Base-by-base conservation (phyloP, 345 rosid genomes). In the Citrus trifoliata region DNA sequence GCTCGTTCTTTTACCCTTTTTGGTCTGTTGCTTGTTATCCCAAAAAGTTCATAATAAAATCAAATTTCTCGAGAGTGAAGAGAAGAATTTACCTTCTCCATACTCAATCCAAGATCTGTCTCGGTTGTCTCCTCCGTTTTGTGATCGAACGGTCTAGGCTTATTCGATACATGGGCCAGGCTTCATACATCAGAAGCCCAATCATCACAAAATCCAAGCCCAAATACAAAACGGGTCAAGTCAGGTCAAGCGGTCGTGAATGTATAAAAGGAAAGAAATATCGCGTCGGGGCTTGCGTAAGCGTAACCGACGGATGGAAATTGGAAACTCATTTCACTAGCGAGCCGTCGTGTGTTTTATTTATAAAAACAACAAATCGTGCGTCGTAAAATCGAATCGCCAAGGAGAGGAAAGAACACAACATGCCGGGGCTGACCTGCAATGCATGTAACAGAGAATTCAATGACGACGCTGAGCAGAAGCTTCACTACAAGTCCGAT, bases 371-470 rank as follows among this genome's bases (percentile, higher is more conserved):
- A n/a, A n/a, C n/a, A n/a, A n/a, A n/a, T n/a, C n/a, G n/a, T n/a
- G n/a, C n/a, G n/a, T n/a, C 5, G 10, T 4, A 37, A 22, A n/a
- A 66, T 4, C n/a, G n/a, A 33, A 35, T 35, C 28, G 22, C 7
- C 21, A 3, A 24, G 67, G 56, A 53, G 61, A 46, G 48, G 64
- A 69, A 21, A 32, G 12, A 60, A 33, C 1, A 16, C 48, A 42
- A 76, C 73, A 93, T 96, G 99, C 79, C 91, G 14, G 97, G 93
- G 18, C 80, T 93, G 69, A 91, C 95, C n/a, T 96, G 99, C 86
- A 96, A 93, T 92, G 83, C 97, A 0, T 96, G 98, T 78, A 96
- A 94, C 89, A 89, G 82, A 79, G 97, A 93, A 82, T 94, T 96
- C 87, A 27, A 76, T 1, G 91, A 90, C 80, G 98, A 93, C 73